These are phyloP conservation scores for Verticillium isaacii DNA, from an alignment of 2,329 filamentous ascomycete genomes.

Conservation along the genomic window DNA sequence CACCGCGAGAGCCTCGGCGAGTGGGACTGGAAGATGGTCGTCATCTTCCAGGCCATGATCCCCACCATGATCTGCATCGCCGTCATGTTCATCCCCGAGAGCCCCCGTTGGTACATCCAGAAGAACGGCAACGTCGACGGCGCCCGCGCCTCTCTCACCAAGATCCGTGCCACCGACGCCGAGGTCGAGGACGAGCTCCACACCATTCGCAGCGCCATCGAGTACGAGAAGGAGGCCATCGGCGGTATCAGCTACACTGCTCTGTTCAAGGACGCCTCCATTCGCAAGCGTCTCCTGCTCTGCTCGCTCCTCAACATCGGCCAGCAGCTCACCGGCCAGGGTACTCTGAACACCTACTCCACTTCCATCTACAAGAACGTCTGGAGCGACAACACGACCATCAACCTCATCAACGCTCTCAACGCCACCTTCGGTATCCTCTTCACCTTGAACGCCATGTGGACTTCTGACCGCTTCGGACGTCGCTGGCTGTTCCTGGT, in stretches of 20 bases:
- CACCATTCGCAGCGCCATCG: slow-evolving; percentile 61
- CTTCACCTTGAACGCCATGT: slow-evolving; percentile 68
- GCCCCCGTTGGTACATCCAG: slow-evolving; percentile 65
- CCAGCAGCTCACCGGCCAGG: slow-evolving; percentile 69
- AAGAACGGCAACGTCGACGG: slow-evolving; percentile 53
- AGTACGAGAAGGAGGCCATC: slow-evolving; percentile 68
- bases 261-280: slow-evolving; percentile 64
- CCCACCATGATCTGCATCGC: slow-evolving; percentile 57
- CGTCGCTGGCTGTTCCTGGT: slow-evolving; percentile 66
- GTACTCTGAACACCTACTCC: slow-evolving; percentile 67
- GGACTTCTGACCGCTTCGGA: slow-evolving; percentile 69
- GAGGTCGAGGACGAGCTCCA: slow-evolving; percentile 64
- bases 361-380: slow-evolving; percentile 72
- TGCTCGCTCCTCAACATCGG: slow-evolving; percentile 65
- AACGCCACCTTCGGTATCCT: slow-evolving; percentile 70
- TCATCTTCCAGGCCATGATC: slow-evolving; percentile 69
- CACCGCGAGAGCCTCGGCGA: slow-evolving; percentile 53
- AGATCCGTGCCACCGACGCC: slow-evolving; percentile 58
- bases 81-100: slow-evolving; percentile 63
- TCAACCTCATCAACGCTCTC: slow-evolving; percentile 69
- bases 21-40: slow-evolving; percentile 71
- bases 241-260: slow-evolving; percentile 54
- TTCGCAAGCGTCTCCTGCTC: slow-evolving; percentile 61
- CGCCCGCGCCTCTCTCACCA: slow-evolving; percentile 52
- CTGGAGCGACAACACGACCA: slow-evolving; percentile 52